These are phyloP conservation scores for Plantago coronopus DNA, from an alignment of 305 asterid species.

Conservation along the genomic window DNA sequence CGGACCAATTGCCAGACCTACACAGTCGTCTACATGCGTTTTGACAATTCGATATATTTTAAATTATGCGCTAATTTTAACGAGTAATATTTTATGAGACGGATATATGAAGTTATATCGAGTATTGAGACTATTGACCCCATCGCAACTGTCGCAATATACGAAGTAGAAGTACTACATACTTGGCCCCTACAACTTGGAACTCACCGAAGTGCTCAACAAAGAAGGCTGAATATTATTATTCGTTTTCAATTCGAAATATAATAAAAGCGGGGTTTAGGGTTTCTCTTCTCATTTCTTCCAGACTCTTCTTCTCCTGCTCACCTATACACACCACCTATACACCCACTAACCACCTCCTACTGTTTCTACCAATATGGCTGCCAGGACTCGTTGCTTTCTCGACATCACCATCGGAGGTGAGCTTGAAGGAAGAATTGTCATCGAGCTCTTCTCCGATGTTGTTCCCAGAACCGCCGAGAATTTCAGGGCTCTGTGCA, in stretches of 20 bases:
- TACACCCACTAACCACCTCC: neutral
- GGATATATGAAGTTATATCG: too few relatives aligned
- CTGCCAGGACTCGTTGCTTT: constrained; percentile 55
- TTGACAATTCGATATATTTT: too few relatives aligned
- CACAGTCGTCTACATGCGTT: too few relatives aligned
- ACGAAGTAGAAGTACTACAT: too few relatives aligned
- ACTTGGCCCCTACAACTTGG: too few relatives aligned
- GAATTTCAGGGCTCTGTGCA: constrained; percentile 94
- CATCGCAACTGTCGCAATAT: too few relatives aligned
- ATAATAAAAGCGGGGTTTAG: constrained; percentile 41
- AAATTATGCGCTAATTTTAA: too few relatives aligned
- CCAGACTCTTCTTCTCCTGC: constrained; percentile 29
- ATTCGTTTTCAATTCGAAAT: neutral
- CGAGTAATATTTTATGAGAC: too few relatives aligned
- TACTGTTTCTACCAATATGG: constrained; percentile 20
- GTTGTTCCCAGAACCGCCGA: constrained; percentile 90
- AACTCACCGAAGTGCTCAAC: too few relatives aligned
- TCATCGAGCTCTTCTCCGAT: constrained; percentile 71
- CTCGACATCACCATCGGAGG: constrained; percentile 80
- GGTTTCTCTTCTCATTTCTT: constrained; percentile 33
- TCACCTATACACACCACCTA: constrained; percentile 21
- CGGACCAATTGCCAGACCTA: too few relatives aligned
- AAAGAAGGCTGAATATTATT: too few relatives aligned
- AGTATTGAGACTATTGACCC: too few relatives aligned
- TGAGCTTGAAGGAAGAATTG: constrained; percentile 84